These are phyloP conservation scores for Metarhizium rileyi DNA, from an alignment of 2,329 filamentous ascomycete genomes.

Conservation along the genomic window DNA sequence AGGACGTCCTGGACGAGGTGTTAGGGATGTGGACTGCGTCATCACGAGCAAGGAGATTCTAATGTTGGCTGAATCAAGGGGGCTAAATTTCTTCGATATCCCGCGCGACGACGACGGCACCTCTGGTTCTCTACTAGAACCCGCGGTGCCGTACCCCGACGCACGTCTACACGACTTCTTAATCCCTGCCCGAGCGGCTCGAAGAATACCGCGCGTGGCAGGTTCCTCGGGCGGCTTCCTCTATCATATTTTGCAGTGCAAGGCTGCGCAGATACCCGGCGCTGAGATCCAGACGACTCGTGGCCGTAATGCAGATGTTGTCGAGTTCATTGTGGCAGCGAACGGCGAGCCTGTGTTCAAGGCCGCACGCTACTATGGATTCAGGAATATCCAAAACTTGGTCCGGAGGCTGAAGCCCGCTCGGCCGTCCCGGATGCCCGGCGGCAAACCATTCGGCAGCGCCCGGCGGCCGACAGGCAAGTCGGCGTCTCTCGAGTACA, in stretches of 20 bases:
- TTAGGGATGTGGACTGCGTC: conserved; percentile 92
- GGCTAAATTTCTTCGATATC: conserved; percentile 65
- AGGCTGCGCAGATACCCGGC: conserved; percentile 60
- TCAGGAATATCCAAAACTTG: conserved; percentile 96
- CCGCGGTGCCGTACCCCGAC: conserved; percentile 58
- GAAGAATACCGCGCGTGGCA: conserved; percentile 41
- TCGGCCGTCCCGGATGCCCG: conserved; percentile 68
- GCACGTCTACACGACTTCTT: conserved; percentile 60
- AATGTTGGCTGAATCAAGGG: conserved; percentile 74
- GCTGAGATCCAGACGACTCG: conserved; percentile 61
- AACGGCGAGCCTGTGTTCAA: conserved; percentile 55
- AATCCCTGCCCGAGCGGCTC: conserved; percentile 45
- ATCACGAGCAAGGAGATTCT: conserved; percentile 94
- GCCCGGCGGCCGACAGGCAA: conserved; percentile 44
- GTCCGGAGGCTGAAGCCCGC: conserved; percentile 85
- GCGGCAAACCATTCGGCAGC: conserved; percentile 52
- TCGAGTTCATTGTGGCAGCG: conserved; percentile 66
- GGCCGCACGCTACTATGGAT: conserved; percentile 89
- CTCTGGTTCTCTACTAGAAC: conserved; percentile 32
- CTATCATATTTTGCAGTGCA: conserved; percentile 69
- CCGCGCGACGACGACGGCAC: conserved; percentile 34
- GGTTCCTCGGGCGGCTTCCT: conserved; percentile 87
- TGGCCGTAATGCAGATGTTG: conserved; percentile 83
- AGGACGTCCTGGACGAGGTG: conserved; percentile 39
- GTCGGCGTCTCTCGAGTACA: conserved; percentile 52